Conservation (phyloP, 2,329 filamentous ascomycete species). For the Amesomyces nigricolor region DNA sequence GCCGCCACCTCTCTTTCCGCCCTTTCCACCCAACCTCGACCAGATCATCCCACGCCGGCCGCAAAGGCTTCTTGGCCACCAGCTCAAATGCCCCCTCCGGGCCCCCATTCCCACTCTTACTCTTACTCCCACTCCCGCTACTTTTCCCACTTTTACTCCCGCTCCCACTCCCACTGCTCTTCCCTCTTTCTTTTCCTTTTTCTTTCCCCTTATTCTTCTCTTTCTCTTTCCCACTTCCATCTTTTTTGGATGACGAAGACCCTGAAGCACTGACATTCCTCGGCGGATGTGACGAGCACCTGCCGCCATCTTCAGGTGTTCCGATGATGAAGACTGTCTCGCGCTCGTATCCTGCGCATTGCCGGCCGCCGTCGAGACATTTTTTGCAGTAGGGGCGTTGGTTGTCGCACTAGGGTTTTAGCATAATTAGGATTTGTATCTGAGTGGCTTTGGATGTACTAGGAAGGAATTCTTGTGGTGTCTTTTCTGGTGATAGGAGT, state of each 20-base stretch:
- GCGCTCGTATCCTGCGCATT: conserved; percentile 58
- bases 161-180: background rate
- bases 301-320: conserved; percentile 48
- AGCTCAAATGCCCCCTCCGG: conserved; percentile 22
- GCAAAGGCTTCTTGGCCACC: conserved; percentile 37
- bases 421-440: background rate
- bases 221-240: too few relatives aligned
- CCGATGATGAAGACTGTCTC: conserved; percentile 60
- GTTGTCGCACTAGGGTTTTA: conserved; percentile 50
- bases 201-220: background rate
- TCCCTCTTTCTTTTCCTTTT: background rate
- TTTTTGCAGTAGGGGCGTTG: conserved; percentile 55
- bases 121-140: conserved; percentile 18
- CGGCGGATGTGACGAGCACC: conserved; percentile 52
- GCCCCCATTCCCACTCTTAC: too few relatives aligned
- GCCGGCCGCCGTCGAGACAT: conserved; percentile 51
- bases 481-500: too few relatives aligned
- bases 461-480: too few relatives aligned
- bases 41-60: conserved; percentile 47
- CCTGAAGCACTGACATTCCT: conserved; percentile 34
- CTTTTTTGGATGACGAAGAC: too few relatives aligned
- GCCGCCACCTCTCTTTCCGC: conserved; percentile 30
- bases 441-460: too few relatives aligned
- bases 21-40: conserved; percentile 37
- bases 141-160: conserved; percentile 8